Conservation (phyloP, 2,329 filamentous ascomycete genomes). For the Pezicula neosporulosa region DNA sequence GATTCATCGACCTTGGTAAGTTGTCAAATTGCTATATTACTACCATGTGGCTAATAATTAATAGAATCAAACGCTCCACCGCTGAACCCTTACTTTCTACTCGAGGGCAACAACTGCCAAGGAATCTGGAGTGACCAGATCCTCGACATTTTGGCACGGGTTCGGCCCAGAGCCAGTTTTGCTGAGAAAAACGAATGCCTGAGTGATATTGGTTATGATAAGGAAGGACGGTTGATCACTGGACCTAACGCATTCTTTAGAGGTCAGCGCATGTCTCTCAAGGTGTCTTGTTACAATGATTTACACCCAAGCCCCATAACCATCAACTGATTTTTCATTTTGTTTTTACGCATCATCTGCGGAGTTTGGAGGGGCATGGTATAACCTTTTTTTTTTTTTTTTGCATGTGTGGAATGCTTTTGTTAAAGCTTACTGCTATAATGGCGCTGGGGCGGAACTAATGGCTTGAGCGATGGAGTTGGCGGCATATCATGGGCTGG, state of each 20-base stretch:
- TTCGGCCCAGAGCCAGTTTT: conserved; percentile 56
- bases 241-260: conserved; percentile 19
- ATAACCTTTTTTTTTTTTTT: not conserved
- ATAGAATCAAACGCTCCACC: conserved; percentile 68
- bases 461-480: not conserved
- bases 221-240: conserved; percentile 47
- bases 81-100: conserved; percentile 69
- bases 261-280: conserved; percentile 23
- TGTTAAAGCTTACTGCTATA: too few species aligned
- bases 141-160: conserved; percentile 53
- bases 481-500: not conserved
- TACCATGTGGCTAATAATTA: conserved; percentile 6
- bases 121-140: conserved; percentile 73
- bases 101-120: conserved; percentile 57
- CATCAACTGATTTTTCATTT: conserved; percentile 12
- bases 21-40: not conserved
- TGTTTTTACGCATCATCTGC: not conserved
- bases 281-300: conserved; percentile 21
- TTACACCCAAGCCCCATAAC: conserved; percentile 22
- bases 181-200: conserved; percentile 62
- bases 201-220: conserved; percentile 54
- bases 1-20: conserved; percentile 69
- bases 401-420: not conserved
- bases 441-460: too few species aligned
- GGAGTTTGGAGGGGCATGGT: too few species aligned